Percentiles rank a stretch among this genome's conserved stretches.
Evolutionary conservation across 2,329 filamentous ascomycete genomes (phyloP).

Genomic region (Arthrocladium fulminans): DNA sequence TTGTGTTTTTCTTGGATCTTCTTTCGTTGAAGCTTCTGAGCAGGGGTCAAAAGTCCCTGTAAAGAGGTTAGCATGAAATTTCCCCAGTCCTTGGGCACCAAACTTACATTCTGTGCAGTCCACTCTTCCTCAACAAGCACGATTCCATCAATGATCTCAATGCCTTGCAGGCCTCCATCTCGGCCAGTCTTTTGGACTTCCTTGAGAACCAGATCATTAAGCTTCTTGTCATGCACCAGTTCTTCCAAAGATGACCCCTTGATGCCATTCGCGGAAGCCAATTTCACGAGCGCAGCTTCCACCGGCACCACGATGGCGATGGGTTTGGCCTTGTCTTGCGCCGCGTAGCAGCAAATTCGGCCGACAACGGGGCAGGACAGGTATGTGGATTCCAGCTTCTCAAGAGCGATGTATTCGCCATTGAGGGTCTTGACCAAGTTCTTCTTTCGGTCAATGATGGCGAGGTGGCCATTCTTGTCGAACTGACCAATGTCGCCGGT

Average conservation of each 20-base stretch:
- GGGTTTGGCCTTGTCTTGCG: slow-evolving; percentile 63
- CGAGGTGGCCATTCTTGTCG: slow-evolving; percentile 66
- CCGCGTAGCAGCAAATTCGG: slow-evolving; percentile 83
- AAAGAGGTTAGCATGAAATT: slow-evolving; percentile 15
- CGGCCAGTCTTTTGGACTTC: slow-evolving; percentile 58
- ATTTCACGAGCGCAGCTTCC: slow-evolving; percentile 48
- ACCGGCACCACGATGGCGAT: slow-evolving; percentile 68
- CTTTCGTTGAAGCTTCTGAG: slow-evolving; percentile 64
- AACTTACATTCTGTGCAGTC: slow-evolving; percentile 66
- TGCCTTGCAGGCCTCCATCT: slow-evolving; percentile 56
- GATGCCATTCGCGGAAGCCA: slow-evolving; percentile 52
- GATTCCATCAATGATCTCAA: slow-evolving; percentile 68
- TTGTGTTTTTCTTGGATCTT: slow-evolving; percentile 55
- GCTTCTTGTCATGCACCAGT: slow-evolving; percentile 58
- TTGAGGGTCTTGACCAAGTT: slow-evolving; percentile 93
- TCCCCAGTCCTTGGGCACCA: not conserved
- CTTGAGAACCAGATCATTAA: slow-evolving; percentile 58
- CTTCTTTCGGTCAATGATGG: slow-evolving; percentile 93
- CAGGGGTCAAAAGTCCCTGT: slow-evolving; percentile 57
- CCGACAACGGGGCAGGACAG: slow-evolving; percentile 67
- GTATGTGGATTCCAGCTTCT: slow-evolving; percentile 91
- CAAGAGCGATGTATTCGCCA: slow-evolving; percentile 92
- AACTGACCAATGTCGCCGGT: slow-evolving; percentile 94
- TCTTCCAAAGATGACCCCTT: slow-evolving; percentile 56
- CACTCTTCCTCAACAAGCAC: slow-evolving; percentile 79